These are phyloP conservation scores for Aphanomyces astaci DNA, from an alignment of 352 stramenopile genomes.

Conservation along the genomic window DNA sequence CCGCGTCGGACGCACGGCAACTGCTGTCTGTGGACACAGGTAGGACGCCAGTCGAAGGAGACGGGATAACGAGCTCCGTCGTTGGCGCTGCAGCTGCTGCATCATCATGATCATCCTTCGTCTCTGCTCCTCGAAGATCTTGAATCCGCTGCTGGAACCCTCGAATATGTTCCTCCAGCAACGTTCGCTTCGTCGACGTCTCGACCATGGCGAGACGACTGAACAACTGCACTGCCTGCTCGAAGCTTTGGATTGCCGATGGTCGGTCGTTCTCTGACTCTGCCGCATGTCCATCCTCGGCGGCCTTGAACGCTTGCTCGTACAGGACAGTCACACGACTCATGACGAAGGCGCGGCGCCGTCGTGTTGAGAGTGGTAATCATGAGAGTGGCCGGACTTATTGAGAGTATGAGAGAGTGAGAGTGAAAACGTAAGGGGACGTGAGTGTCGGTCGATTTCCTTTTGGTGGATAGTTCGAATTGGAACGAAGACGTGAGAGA, in stretches of 20 bases:
- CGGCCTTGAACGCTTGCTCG: conserved; percentile 48
- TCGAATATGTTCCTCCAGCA: conserved; percentile 44
- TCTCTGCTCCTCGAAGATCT: conserved; percentile 30
- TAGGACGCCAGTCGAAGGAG: background rate
- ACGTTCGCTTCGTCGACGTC: conserved; percentile 54
- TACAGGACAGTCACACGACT: conserved; percentile 48
- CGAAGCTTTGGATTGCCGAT: conserved; percentile 38
- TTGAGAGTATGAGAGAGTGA: background rate
- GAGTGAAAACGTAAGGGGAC: background rate
- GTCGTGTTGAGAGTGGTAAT: background rate
- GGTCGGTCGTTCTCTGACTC: conserved; percentile 10
- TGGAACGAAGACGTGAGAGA: too few species aligned
- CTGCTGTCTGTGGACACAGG: background rate
- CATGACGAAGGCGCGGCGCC: background rate
- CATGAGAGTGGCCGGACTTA: background rate
- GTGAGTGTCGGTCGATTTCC: background rate
- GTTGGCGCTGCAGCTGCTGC: background rate
- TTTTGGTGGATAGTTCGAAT: too few species aligned
- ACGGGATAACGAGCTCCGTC: background rate
- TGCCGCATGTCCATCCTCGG: conserved; percentile 34
- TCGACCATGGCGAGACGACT: conserved; percentile 62
- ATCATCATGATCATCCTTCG: background rate
- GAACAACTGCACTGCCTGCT: conserved; percentile 52
- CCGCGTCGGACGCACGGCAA: background rate
- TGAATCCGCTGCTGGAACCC: conserved; percentile 44